These are phyloP conservation scores for Trematosphaeria pertusa DNA, from an alignment of 2,329 filamentous ascomycete genomes.

Conservation along the genomic window DNA sequence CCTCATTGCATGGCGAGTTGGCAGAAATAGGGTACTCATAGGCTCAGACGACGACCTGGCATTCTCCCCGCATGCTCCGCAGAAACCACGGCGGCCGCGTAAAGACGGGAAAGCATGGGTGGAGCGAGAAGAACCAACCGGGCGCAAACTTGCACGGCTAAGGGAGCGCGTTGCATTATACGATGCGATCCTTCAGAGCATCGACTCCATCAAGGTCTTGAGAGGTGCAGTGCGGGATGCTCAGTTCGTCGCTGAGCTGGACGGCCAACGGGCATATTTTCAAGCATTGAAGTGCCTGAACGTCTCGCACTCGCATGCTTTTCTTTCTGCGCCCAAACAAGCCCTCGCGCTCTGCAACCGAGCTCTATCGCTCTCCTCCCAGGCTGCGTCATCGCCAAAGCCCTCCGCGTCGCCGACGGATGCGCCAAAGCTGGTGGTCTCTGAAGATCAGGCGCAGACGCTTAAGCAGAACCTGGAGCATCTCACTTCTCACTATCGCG, in stretches of 20 bases:
- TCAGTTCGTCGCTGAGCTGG: conserved; percentile 76
- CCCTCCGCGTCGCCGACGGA: conserved; percentile 42
- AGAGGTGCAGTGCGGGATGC: conserved; percentile 88
- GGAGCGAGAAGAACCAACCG: conserved; percentile 69
- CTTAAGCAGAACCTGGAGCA: conserved; percentile 70
- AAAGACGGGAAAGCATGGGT: conserved; percentile 56
- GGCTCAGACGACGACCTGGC: conserved; percentile 80
- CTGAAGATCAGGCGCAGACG: conserved; percentile 62
- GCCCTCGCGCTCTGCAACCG: conserved; percentile 85
- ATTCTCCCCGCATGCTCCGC: conserved; percentile 59
- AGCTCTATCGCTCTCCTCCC: conserved; percentile 67
- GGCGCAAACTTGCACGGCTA: conserved; percentile 78
- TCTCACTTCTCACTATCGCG: conserved; percentile 81
- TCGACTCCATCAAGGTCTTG: conserved; percentile 88
- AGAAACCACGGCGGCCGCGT: conserved; percentile 61
- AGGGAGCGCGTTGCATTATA: conserved; percentile 90
- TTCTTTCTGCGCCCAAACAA: conserved; percentile 75
- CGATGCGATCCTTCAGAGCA: conserved; percentile 86
- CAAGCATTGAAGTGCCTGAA: conserved; percentile 86
- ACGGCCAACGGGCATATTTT: conserved; percentile 82
- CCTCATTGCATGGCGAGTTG: conserved; percentile 92
- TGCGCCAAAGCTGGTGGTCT: conserved; percentile 74
- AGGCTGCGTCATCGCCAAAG: conserved; percentile 53
- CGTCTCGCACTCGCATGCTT: conserved; percentile 81
- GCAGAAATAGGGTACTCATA: conserved; percentile 86